These are phyloP conservation scores for Erysimum cheiranthoides DNA, from an alignment of 345 rosid species.

Conservation along the genomic window DNA sequence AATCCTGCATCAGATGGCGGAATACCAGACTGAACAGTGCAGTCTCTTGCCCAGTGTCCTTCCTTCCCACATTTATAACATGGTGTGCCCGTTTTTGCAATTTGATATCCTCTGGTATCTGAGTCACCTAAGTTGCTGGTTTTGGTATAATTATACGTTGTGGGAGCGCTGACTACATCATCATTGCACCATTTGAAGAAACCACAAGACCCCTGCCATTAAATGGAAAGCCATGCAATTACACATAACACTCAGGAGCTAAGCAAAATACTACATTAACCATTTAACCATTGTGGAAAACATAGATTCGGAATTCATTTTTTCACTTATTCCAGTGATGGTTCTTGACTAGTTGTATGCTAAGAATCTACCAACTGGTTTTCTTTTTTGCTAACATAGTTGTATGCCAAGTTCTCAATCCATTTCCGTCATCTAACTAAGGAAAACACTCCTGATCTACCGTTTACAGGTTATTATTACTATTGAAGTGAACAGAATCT, in stretches of 20 bases:
- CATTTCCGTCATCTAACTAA: not conserved
- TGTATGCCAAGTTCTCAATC: conserved; percentile 14
- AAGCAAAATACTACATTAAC: conserved; percentile 8
- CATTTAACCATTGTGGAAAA: not conserved
- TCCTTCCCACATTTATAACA: conserved; percentile 47
- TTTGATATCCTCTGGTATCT: conserved; percentile 37
- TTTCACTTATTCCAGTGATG: not conserved
- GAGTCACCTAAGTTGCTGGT: conserved; percentile 24
- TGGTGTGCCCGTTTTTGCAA: conserved; percentile 45
- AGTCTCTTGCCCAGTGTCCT: conserved; percentile 66
- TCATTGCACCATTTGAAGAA: conserved; percentile 74
- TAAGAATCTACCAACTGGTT: not conserved
- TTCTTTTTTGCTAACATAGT: conserved; percentile 3
- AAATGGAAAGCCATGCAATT: not conserved
- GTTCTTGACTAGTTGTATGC: conserved; percentile 8
- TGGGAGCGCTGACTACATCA: conserved; percentile 37
- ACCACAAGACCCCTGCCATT: conserved; percentile 53
- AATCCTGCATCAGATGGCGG: conserved; percentile 22
- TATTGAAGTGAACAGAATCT: not conserved
- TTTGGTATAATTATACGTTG: conserved; percentile 25
- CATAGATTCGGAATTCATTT: not conserved
- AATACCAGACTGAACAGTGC: conserved; percentile 43
- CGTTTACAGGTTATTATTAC: conserved; percentile 5
- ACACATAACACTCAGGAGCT: not conserved
- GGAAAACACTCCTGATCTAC: not conserved